Evolutionary conservation across 78 protist species (phyloP).

Genomic region (Tieghemostelium lacteum): DNA sequence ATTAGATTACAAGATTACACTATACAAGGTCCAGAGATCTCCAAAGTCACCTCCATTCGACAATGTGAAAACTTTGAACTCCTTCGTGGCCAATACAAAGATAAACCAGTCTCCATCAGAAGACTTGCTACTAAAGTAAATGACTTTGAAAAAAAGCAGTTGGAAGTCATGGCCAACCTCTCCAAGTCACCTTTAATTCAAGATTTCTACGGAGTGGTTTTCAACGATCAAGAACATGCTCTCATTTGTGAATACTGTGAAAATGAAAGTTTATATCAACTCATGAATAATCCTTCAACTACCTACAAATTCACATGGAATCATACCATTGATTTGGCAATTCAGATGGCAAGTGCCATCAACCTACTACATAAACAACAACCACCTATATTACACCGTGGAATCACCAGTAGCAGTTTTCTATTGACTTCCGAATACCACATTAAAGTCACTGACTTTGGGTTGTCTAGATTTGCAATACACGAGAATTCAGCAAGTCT

Average conservation of each 20-base stretch:
- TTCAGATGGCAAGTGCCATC: slow-evolving; percentile 42
- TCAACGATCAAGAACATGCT: slow-evolving; percentile 40
- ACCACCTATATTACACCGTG: slow-evolving; percentile 65
- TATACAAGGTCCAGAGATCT: background rate
- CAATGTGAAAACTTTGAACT: background rate
- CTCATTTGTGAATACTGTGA: slow-evolving; percentile 14
- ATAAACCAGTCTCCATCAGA: slow-evolving; percentile 20
- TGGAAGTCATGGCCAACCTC: slow-evolving; percentile 21
- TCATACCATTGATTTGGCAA: slow-evolving; percentile 17
- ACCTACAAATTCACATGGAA: slow-evolving; percentile 2
- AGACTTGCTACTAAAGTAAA: background rate
- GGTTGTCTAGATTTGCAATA: slow-evolving; percentile 25
- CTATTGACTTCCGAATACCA: background rate
- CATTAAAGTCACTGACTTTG: slow-evolving; percentile 31
- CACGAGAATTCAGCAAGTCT: slow-evolving; percentile 25
- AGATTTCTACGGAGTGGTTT: slow-evolving; percentile 52
- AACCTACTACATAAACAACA: slow-evolving; percentile 28
- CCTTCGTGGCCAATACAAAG: slow-evolving; percentile 15
- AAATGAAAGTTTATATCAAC: background rate
- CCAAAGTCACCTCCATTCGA: background rate
- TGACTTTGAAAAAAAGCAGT: slow-evolving; percentile 44
- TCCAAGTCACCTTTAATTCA: slow-evolving; percentile 14
- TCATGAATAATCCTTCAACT: background rate
- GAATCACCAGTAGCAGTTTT: slow-evolving; percentile 43
- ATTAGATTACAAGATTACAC: background rate